phyloP scores from a whole-genome alignment of 495 filamentous ascomycete genomes.

The Annulohypoxylon stygium region DNA sequence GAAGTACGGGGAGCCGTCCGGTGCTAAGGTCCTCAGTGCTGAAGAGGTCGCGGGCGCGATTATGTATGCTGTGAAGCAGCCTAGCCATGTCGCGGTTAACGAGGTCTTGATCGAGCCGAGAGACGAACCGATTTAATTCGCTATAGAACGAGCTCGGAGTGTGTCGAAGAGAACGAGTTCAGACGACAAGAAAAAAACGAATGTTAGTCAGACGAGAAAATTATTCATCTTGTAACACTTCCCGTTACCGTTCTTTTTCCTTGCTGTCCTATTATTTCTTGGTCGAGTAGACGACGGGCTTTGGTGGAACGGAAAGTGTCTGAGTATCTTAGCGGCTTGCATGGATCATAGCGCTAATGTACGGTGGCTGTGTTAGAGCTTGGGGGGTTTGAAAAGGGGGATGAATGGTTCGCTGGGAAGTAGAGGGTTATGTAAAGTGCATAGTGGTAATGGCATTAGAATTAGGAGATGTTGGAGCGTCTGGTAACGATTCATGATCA shows the following conservation, averaged over 20 bases:
- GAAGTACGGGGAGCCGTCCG: constrained; percentile 75
- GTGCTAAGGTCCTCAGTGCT: constrained; percentile 72
- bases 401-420: neutral
- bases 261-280: neutral
- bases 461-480: neutral
- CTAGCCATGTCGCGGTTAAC: constrained; percentile 75
- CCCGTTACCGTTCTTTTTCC: neutral
- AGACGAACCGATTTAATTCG: constrained; percentile 74
- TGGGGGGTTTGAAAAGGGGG: constrained; percentile 1
- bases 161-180: neutral
- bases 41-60: constrained; percentile 74
- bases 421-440: neutral
- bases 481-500: neutral
- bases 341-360: constrained; percentile 4
- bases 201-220: constrained; percentile 4
- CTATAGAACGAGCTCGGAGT: constrained; percentile 4
- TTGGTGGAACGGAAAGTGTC: constrained; percentile 4
- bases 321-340: constrained; percentile 5
- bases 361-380: constrained; percentile 2
- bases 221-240: constrained; percentile 3
- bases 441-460: neutral
- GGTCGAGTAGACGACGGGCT: neutral
- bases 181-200: constrained; percentile 1
- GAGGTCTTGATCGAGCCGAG: constrained; percentile 78
- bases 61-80: constrained; percentile 73